Evolutionary conservation across 306 rosid species (phyloP).

Genomic region (Fragaria ananassa): DNA sequence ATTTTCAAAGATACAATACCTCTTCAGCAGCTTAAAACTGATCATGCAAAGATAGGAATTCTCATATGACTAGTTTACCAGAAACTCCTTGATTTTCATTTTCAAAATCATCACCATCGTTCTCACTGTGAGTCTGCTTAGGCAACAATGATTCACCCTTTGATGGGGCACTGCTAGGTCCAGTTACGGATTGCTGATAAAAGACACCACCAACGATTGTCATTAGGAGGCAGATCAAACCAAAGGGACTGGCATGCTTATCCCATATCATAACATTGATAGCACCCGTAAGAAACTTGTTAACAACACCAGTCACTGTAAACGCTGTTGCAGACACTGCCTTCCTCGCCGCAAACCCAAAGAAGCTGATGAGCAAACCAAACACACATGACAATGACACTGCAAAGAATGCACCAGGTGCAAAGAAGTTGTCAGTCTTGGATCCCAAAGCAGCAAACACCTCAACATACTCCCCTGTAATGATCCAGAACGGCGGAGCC

Average conservation of each 20-base stretch:
- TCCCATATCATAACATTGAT: slow-evolving; percentile 91
- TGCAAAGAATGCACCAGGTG: slow-evolving; percentile 47
- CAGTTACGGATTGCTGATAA: slow-evolving; percentile 85
- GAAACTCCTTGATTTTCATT: slow-evolving; percentile 40
- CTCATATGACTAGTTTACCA: slow-evolving; percentile 58
- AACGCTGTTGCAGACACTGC: slow-evolving; percentile 92
- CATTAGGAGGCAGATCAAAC: slow-evolving; percentile 78
- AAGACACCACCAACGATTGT: slow-evolving; percentile 85
- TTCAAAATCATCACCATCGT: slow-evolving; percentile 36
- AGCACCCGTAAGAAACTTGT: slow-evolving; percentile 87
- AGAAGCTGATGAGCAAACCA: slow-evolving; percentile 91
- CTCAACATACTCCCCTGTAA: slow-evolving; percentile 75
- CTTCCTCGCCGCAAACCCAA: slow-evolving; percentile 89
- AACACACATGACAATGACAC: slow-evolving; percentile 75
- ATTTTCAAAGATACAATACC: slow-evolving; percentile 28
- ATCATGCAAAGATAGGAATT: slow-evolving; percentile 1
- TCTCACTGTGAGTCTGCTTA: slow-evolving; percentile 43
- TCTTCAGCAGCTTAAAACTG: slow-evolving; percentile 15
- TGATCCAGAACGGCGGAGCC: slow-evolving; percentile 79
- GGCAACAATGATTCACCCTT: slow-evolving; percentile 43
- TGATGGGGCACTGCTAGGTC: slow-evolving; percentile 32
- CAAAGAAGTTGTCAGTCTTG: slow-evolving; percentile 46
- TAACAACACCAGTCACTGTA: slow-evolving; percentile 93
- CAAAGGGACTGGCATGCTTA: slow-evolving; percentile 86
- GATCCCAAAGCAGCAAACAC: slow-evolving; percentile 59